Evolutionary conservation across 78 protist genomes (phyloP), one percentile per base, ranked within the genome.

Genomic region (Dictyostelium intermedium): DNA sequence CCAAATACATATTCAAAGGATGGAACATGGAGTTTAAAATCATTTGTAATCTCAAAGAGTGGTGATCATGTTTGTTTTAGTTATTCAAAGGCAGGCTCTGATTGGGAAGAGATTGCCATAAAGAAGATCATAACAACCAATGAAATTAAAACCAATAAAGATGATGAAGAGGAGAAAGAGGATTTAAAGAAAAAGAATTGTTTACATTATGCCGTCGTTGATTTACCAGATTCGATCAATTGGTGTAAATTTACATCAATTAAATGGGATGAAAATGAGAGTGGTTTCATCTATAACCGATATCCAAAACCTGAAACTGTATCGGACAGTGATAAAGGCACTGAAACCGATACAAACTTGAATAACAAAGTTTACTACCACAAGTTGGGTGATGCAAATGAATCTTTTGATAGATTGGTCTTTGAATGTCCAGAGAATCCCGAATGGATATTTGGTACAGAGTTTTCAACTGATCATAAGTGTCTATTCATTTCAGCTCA

Each of bases 221-320:
- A 66, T 25, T 86, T 91, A 20, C 80, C 8, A 25, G 99, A 98
- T 79, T 23, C 18, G n/a, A 13, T 98, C 13, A 91, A 96, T 41
- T 98, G 96, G 97, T 91, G 91, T 76, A 98, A 98, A 92, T 97
- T 97, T 72, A 83, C 98, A 1, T 1, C 86, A 9, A 5, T 95
- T 61, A 10, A 63, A 25, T 98, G 98, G 98, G 43, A 83, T n/a
- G 74, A 70, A 30, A 97, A 97, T 78, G 56, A 91, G 45, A 9
- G 9, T n/a, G 99, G 98, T 39, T 96, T 98, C 91, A 85, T 94
- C 63, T 97, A 97, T 86, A 37, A 79, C 7, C 35, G 91, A 56
- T 87, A 74, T 79, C 87, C 94, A 32, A 74, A 86, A 20, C 87
- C 93, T 2, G 4, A 1, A 11, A 30, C 1, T 2, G 23, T 11